These are phyloP conservation scores for Vanderwaltozyma verrucispora DNA, from an alignment of 805 yeast species.

Conservation along the genomic window DNA sequence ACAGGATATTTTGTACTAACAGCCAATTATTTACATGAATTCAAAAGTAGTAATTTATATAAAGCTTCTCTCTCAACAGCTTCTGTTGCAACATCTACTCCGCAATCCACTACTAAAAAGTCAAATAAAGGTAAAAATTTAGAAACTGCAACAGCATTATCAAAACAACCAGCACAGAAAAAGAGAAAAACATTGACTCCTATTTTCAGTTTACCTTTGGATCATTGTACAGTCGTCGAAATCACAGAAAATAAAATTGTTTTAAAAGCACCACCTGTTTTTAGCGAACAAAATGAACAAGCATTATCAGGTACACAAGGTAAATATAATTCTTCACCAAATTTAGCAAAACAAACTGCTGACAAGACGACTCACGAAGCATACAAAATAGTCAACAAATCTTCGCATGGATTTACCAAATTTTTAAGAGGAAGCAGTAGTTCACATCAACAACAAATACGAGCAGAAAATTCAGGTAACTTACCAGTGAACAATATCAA, in stretches of 20 bases:
- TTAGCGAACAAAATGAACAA: background rate
- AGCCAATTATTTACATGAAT: slow-evolving; percentile 58
- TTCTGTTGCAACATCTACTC: background rate
- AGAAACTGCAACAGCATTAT: background rate
- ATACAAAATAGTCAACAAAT: slow-evolving; percentile 11
- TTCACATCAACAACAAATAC: background rate
- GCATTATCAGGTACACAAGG: background rate
- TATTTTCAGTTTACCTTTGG: slow-evolving; percentile 32
- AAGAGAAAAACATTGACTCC: slow-evolving; percentile 41
- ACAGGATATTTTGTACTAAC: slow-evolving; percentile 59
- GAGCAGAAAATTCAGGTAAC: background rate
- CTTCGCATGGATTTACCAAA: slow-evolving; percentile 11
- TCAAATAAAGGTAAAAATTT: background rate
- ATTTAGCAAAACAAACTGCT: background rate
- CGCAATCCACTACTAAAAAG: too few relatives aligned
- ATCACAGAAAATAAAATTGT: slow-evolving; percentile 22
- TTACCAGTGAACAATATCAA: background rate
- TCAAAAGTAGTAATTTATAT: slow-evolving; percentile 34
- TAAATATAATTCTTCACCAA: background rate
- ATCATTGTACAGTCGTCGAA: slow-evolving; percentile 27
- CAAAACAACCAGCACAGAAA: background rate
- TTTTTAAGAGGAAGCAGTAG: slow-evolving; percentile 11
- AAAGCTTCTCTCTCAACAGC: slow-evolving; percentile 5
- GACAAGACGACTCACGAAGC: slow-evolving; percentile 5
- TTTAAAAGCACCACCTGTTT: slow-evolving; percentile 2